Evolutionary conservation across 805 yeast genomes (phyloP).

Genomic region (Scheffersomyces ergatensis): DNA sequence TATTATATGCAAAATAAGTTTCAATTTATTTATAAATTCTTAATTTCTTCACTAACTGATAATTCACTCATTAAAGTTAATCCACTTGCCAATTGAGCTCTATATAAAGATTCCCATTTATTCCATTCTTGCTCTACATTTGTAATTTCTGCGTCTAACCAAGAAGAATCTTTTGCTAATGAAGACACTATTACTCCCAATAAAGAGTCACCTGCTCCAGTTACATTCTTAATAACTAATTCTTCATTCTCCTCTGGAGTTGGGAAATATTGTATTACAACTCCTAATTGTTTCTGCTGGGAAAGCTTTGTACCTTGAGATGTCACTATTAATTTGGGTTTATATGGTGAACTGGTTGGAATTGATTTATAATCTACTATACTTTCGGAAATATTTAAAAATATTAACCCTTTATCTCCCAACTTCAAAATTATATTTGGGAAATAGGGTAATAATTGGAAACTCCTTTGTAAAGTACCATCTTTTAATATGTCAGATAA

Average conservation of each 20-base stretch:
- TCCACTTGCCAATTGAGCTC: slow-evolving; percentile 42
- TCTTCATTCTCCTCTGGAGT: slow-evolving; percentile 29
- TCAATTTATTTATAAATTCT: not conserved
- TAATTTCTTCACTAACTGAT: slow-evolving; percentile 26
- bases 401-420: slow-evolving; percentile 62
- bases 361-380: slow-evolving; percentile 28
- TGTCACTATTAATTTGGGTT: slow-evolving; percentile 19
- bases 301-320: slow-evolving; percentile 15
- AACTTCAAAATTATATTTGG: slow-evolving; percentile 66
- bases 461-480: slow-evolving; percentile 64
- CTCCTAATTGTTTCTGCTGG: slow-evolving; percentile 37
- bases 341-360: slow-evolving; percentile 29
- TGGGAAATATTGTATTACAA: slow-evolving; percentile 62
- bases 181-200: slow-evolving; percentile 58
- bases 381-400: slow-evolving; percentile 31
- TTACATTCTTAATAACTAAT: slow-evolving; percentile 56
- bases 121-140: slow-evolving; percentile 33
- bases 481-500: slow-evolving; percentile 22
- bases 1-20: not conserved
- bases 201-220: slow-evolving; percentile 88
- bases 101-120: slow-evolving; percentile 33
- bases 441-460: slow-evolving; percentile 71
- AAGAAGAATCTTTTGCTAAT: slow-evolving; percentile 18
- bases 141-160: slow-evolving; percentile 22
- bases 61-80: slow-evolving; percentile 14